A percentile compares a stretch with the other conserved stretches of the same genome.
These are phyloP conservation scores for Stygiomarasmius scandens DNA, from an alignment of 1,284 basidiomycete genomes.

Conservation along the genomic window DNA sequence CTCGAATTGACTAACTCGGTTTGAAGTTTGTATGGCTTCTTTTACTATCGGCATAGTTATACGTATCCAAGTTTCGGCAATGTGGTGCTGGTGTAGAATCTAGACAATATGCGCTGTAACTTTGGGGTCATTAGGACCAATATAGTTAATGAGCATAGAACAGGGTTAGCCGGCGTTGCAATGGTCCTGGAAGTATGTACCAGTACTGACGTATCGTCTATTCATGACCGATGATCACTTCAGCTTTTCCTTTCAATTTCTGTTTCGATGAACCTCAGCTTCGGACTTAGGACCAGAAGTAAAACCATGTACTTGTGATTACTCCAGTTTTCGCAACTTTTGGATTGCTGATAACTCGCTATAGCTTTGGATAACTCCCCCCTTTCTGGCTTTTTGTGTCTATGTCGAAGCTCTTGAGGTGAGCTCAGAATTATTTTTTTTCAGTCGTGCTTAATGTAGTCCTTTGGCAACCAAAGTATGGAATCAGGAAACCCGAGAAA, in stretches of 20 bases:
- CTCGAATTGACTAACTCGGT: too few relatives aligned
- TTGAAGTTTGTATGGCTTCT: too few relatives aligned
- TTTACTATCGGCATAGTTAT: too few relatives aligned
- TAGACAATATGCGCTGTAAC: too few relatives aligned
- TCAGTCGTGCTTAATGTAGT: too few relatives aligned
- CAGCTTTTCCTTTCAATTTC: neutral
- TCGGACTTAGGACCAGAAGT: neutral
- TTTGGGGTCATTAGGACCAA: too few relatives aligned
- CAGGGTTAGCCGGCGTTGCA: neutral
- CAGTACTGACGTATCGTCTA: neutral
- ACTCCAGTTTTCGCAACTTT: neutral
- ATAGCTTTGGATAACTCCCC: neutral
- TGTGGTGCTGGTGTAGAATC: too few relatives aligned
- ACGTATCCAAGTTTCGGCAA: too few relatives aligned
- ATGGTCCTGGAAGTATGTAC: neutral
- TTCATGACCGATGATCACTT: neutral
- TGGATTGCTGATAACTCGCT: neutral
- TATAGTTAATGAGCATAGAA: too few relatives aligned
- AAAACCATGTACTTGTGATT: neutral
- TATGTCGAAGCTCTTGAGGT: neutral
- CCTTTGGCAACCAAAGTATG: neutral
- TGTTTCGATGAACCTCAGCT: neutral
- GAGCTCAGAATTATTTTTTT: neutral
- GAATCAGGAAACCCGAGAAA: neutral
- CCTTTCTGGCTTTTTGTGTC: neutral